Conservation (phyloP, 257 asterid genomes). For the Buddleja alternifolia region DNA sequence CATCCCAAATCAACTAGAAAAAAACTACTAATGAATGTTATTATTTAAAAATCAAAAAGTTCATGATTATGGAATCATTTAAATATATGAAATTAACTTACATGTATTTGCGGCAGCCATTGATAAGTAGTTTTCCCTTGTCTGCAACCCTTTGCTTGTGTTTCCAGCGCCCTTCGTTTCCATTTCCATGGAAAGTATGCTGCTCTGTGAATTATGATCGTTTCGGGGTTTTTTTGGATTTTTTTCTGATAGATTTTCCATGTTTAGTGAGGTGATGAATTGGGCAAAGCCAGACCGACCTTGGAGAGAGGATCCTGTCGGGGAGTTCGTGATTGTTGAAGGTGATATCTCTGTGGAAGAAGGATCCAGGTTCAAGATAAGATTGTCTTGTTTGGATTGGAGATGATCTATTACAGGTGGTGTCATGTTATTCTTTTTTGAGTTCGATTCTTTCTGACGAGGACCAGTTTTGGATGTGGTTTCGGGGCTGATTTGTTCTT, state of each 20-base stretch:
- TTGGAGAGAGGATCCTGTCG: neutral
- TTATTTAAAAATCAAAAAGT: too few species aligned
- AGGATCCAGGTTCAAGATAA: conserved; percentile 15
- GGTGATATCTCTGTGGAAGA: conserved; percentile 29
- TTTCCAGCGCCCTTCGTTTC: conserved; percentile 36
- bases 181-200: conserved; percentile 39
- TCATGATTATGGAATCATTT: too few species aligned
- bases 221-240: conserved; percentile 43
- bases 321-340: conserved; percentile 7
- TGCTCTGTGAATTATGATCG: conserved; percentile 38
- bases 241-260: conserved; percentile 26
- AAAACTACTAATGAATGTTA: too few species aligned
- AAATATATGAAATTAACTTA: too few species aligned
- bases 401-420: neutral
- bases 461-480: conserved; percentile 26
- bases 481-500: conserved; percentile 36
- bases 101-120: neutral
- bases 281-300: conserved; percentile 24
- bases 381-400: conserved; percentile 31
- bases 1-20: too few species aligned
- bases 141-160: too few species aligned
- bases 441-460: conserved; percentile 20
- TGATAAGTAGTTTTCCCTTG: conserved; percentile 4
- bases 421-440: conserved; percentile 27
- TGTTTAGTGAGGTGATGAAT: conserved; percentile 40